These are phyloP conservation scores for Botrytis fabae DNA, from an alignment of 2,329 filamentous ascomycete genomes.

Conservation along the genomic window DNA sequence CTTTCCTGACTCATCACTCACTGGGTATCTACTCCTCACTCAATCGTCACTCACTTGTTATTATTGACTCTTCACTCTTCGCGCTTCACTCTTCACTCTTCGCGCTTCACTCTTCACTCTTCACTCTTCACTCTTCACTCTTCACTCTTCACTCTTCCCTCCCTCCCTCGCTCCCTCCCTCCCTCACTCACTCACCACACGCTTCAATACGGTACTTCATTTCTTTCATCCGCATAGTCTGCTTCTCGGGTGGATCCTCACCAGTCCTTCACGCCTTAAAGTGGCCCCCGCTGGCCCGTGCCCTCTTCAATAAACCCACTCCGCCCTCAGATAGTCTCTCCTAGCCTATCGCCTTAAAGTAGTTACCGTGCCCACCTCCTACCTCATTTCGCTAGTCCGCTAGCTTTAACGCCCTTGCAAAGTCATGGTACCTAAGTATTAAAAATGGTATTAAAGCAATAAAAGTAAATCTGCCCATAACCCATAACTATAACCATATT, in stretches of 20 bases:
- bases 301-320: neutral
- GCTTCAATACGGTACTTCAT: neutral
- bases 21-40: neutral
- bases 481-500: neutral
- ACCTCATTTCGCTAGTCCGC: conserved; percentile 24
- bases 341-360: conserved; percentile 11
- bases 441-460: conserved; percentile 11
- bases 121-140: neutral
- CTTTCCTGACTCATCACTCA: too few species aligned
- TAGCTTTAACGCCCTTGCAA: conserved; percentile 26
- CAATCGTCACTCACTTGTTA: neutral
- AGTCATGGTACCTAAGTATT: conserved; percentile 16
- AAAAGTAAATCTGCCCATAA: conserved; percentile 18
- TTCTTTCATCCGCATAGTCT: neutral
- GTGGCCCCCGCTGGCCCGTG: neutral
- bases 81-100: neutral
- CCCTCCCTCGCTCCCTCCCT: neutral
- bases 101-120: neutral
- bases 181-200: neutral
- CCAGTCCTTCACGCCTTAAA: neutral
- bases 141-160: neutral
- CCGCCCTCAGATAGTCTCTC: neutral
- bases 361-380: conserved; percentile 14
- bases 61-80: neutral
- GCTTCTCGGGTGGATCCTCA: neutral